phyloP scores from a whole-genome alignment of 2,329 filamentous ascomycete genomes.

The Fonsecaea monophora region DNA sequence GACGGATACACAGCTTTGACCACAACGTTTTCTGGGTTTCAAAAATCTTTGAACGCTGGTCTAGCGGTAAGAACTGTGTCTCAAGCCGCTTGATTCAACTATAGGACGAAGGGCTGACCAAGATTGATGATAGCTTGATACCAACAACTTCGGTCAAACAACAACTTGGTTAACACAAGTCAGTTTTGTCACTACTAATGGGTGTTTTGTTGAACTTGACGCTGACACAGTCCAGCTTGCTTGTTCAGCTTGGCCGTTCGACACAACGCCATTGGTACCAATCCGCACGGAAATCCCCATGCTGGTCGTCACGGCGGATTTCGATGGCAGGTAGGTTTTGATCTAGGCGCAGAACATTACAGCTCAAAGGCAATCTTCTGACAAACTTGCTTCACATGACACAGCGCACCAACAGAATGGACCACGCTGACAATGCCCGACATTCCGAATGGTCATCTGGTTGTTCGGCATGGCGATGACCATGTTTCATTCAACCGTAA shows the following conservation, averaged over 20 bases:
- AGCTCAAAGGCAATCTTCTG: conserved; percentile 1
- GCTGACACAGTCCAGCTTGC: conserved; percentile 9
- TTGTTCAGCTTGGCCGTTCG: conserved; percentile 17
- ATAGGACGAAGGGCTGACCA: neutral
- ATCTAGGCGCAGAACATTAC: neutral
- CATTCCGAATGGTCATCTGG: neutral
- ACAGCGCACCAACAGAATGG: conserved; percentile 20
- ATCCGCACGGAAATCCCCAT: neutral
- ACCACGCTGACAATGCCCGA: neutral
- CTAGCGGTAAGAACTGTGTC: neutral
- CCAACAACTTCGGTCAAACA: conserved; percentile 10
- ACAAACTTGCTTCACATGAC: neutral
- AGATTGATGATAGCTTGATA: conserved; percentile 6
- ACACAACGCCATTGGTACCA: conserved; percentile 1
- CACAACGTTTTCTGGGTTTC: conserved; percentile 12
- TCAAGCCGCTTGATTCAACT: neutral
- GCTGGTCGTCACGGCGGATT: conserved; percentile 22
- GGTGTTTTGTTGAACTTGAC: neutral
- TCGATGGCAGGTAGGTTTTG: conserved; percentile 17
- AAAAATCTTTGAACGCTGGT: conserved; percentile 1
- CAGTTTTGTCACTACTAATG: neutral
- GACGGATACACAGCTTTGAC: conserved; percentile 4
- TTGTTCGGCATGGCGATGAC: conserved; percentile 21
- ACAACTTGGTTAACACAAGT: neutral
- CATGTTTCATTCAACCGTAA: conserved; percentile 17